Evolutionary conservation across 2,329 filamentous ascomycete species (phyloP).

Genomic region (Metarhizium humberi): DNA sequence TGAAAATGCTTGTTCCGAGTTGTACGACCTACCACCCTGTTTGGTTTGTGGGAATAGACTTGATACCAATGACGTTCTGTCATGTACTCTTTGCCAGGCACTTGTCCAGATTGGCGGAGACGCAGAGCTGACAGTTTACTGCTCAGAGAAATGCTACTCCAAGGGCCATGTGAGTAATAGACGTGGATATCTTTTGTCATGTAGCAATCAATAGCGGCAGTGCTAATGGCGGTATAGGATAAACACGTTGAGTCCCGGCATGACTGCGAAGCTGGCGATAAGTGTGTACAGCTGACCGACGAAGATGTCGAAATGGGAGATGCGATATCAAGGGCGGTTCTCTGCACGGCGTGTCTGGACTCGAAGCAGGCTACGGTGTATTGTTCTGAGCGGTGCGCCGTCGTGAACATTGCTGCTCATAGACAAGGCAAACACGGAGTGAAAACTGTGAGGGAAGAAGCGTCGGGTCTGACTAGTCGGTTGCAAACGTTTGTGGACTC

Average conservation of each 20-base stretch:
- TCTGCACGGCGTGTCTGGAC: constrained; percentile 32
- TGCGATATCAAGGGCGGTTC: constrained; percentile 18
- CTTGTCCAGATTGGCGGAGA: constrained; percentile 26
- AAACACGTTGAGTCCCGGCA: constrained; percentile 29
- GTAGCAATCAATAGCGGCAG: background rate
- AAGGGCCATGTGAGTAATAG: constrained; percentile 29
- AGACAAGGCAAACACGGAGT: constrained; percentile 22
- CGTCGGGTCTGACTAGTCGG: constrained; percentile 12
- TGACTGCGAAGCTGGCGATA: constrained; percentile 30
- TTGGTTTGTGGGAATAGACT: constrained; percentile 26
- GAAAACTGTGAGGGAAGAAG: constrained; percentile 14
- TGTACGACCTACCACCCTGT: constrained; percentile 31
- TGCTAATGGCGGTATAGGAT: constrained; percentile 23
- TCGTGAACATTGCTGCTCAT: constrained; percentile 30
- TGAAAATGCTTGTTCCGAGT: constrained; percentile 18
- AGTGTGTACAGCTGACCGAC: constrained; percentile 29
- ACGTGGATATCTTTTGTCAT: background rate
- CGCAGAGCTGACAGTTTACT: constrained; percentile 31
- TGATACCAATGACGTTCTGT: constrained; percentile 25
- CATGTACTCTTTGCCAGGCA: constrained; percentile 37
- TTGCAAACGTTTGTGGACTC: constrained; percentile 17
- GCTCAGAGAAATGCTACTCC: constrained; percentile 31
- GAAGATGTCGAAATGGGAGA: constrained; percentile 31
- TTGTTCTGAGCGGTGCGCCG: constrained; percentile 34
- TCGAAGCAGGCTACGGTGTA: constrained; percentile 28